A percentile compares a stretch with the other conserved stretches of the same genome.
Evolutionary conservation across 768 basidiomycete genomes (phyloP).

Genomic region (Leccinum subgranulosum): DNA sequence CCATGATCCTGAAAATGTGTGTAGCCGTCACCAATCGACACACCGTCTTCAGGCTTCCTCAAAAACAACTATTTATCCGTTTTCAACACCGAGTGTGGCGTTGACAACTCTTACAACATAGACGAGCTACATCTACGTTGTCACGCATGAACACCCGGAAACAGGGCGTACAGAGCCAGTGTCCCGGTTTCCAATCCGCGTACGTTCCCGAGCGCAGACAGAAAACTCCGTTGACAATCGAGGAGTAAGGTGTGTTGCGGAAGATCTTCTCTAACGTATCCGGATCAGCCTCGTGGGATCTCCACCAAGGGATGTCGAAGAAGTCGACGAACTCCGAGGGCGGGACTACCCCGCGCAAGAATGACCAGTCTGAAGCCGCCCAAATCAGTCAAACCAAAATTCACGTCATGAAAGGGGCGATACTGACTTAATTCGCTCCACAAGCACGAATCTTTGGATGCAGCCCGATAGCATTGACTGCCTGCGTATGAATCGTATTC

Average conservation of each 20-base stretch:
- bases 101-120: background rate
- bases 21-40: background rate
- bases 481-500: slow-evolving; percentile 1
- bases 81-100: background rate
- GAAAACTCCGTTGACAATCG: slow-evolving; percentile 3
- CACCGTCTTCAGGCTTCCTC: background rate
- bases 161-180: slow-evolving; percentile 15
- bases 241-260: slow-evolving; percentile 3
- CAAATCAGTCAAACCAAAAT: background rate
- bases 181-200: slow-evolving; percentile 1
- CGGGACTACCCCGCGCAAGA: slow-evolving; percentile 11
- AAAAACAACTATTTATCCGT: background rate
- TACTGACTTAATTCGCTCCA: slow-evolving; percentile 16
- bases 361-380: slow-evolving; percentile 10
- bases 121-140: slow-evolving; percentile 5
- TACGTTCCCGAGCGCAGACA: slow-evolving; percentile 2
- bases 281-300: background rate
- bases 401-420: background rate
- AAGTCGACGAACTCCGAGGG: slow-evolving; percentile 10
- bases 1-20: background rate
- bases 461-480: background rate
- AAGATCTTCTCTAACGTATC: slow-evolving; percentile 4
- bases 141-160: slow-evolving; percentile 7
- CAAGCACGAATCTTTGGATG: background rate
- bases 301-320: slow-evolving; percentile 18